A percentile compares a stretch with the other conserved stretches of the same genome.
phyloP scores from a whole-genome alignment of 1,284 basidiomycete genomes.

The Schizophyllum commune region DNA sequence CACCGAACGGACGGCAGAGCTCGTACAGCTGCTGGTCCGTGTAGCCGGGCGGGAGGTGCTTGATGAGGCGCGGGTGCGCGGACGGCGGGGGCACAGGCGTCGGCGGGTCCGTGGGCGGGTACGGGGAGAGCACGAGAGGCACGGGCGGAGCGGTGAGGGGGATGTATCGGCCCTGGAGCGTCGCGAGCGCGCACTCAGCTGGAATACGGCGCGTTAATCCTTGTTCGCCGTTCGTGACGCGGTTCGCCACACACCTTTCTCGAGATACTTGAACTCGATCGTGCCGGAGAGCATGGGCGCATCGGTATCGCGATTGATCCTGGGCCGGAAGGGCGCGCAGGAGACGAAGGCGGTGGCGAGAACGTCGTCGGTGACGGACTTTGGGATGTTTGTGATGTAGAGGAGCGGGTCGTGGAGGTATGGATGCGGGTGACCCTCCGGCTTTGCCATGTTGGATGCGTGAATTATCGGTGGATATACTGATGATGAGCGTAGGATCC shows the following conservation, averaged over 20 bases:
- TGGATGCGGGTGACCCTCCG: constrained; percentile 40
- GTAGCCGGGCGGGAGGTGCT: constrained; percentile 61
- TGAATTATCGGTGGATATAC: too few species aligned
- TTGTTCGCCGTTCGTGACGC: constrained; percentile 5
- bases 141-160: constrained; percentile 48
- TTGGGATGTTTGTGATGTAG: constrained; percentile 67
- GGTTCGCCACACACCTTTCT: constrained; percentile 51
- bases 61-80: constrained; percentile 68
- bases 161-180: constrained; percentile 67
- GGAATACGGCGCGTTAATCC: constrained; percentile 14
- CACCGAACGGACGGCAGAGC: constrained; percentile 65
- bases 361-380: constrained; percentile 65
- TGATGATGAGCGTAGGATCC: too few species aligned
- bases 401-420: constrained; percentile 75
- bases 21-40: constrained; percentile 75
- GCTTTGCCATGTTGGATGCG: too few species aligned
- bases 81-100: constrained; percentile 66
- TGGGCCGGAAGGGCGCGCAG: constrained; percentile 74
- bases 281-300: constrained; percentile 50
- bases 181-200: constrained; percentile 87
- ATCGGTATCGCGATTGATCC: constrained; percentile 53
- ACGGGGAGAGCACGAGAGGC: constrained; percentile 62
- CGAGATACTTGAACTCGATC: constrained; percentile 72
- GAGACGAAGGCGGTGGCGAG: constrained; percentile 61
- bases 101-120: constrained; percentile 63